Base-by-base conservation (phyloP, 139 green algal species). In the Asterochloris sp. region DNA sequence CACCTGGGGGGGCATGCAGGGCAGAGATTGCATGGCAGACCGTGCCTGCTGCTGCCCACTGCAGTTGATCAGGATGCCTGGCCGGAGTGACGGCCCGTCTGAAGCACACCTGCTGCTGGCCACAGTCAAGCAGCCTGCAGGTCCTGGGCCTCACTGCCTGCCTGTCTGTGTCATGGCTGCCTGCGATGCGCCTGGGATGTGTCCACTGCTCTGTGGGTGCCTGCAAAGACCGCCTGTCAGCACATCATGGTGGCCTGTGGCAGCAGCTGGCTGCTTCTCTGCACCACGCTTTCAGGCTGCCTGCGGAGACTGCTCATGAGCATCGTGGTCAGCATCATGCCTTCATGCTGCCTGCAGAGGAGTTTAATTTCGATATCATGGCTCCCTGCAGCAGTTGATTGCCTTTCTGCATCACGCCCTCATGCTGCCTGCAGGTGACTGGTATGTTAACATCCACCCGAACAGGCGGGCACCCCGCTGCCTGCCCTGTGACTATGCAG, bases 401-500 rank as follows among this genome's bases (percentile, higher is more conserved):
- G 74, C 0, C 17, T 54, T 12, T 21, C 28, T 76, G 14, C 23
- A n/a, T 9, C 28, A 76, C 0, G 21, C 14, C 14, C 21, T 27
- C 10, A 21, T 0, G n/a, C 24, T 27, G 14, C 29, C 11, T 80
- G 76, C 76, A 80, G 77, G 77, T 0, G 1, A 74, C 14, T 38
- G 73, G 27, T 73, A 81, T 64, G 77, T 81, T 26, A 38, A 28
- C 19, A 28, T 81, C n/a, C 27, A 74, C 19, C 62, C 77, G n/a
- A 81, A 81, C 63, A 62, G n/a, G 13, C 21, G 63, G 27, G 77
- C 62, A 0, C 77, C 77, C 17, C 62, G 77, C 62, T 81, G 77
- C 63, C 63, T 81, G 27, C 77, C 77, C 26, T 81, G 77, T 13
- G 21, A 60, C 63, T 81, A 81, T 28, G 27, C 62, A 19, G 77